Base-by-base conservation (phyloP, 805 yeast genomes). In the Citeromyces nyonsensis region DNA sequence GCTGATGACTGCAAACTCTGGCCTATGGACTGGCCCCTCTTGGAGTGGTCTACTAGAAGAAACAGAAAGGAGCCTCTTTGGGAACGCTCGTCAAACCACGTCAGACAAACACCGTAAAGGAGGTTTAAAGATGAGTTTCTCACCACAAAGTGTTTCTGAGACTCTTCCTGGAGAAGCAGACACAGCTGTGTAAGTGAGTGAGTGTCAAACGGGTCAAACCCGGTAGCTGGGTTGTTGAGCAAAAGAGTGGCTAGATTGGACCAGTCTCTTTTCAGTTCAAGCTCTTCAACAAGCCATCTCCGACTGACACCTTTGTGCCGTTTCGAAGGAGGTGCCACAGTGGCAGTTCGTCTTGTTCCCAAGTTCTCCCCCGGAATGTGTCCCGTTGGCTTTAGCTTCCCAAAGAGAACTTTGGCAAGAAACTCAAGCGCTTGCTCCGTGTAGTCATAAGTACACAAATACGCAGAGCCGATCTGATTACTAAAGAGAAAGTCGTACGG, bases 401-500 rank as follows among this genome's bases (percentile, higher is more conserved):
- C 80, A 63, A 73, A 66, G 31, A 73, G 44, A 3, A 69, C 63
- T 5, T 61, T 58, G 3, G 65, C 71, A 22, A 69, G 41, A 34
- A 68, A 61, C 22, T 60, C 55, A 29, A 73, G 49, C 2, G 66
- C 74, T 40, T 60, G 61, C 12, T 55, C 49, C 1, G 79, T 70
- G 44, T 69, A 73, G 47, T 73, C 80, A 43, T 66, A 73, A 33
- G 73, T 64, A 42, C 79, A 73, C 30, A 73, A 48, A 43, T 72
- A 72, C 1, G 73, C 62, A 31, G 71, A 61, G 2, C 73, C 73
- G 22, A 71, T 63, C 28, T 61, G 59, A 31, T 63, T 62, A 35
- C 69, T 69, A 35, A 69, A 65, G 31, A 67, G 64, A 43, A 73
- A 66, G 42, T 73, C 80, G 41, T 69, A 71, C 1, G 81, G 80